Base-by-base conservation (phyloP, 108 stramenopile species). In the Parietichytrium sp. region DNA sequence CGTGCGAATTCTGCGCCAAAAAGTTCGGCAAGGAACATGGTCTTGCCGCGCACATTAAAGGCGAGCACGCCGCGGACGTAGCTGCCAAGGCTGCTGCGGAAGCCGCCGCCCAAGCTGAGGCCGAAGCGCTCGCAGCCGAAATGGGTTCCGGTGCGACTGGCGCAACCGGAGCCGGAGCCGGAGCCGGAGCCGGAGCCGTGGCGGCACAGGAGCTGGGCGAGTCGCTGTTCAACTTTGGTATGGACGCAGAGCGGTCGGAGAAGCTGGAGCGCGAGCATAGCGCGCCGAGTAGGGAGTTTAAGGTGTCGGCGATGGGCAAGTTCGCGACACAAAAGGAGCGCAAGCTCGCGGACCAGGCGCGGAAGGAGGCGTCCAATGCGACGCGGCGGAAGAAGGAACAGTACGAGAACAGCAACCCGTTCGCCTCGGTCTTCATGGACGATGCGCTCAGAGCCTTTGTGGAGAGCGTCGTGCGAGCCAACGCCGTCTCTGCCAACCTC, bases 301-400 rank as follows among this genome's bases (percentile, higher is more conserved):
- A 72, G 2, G 45, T 72, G 23, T 45, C 61, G 33, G 61, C 61
- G 23, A 33, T 45, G 33, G 61, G 61, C 29, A 16, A 25, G 20
- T 72, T 72, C 45, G 61, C 61, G 38, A 72, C 61, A 12, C 61
- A 45, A 1, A 45, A 72, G 15, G 61, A 72, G 4, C 61, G 61
- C 42, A 33, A 42, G 23, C 36, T 72, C 38, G 38, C 33, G 16
- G 29, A 50, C 29, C 50, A 29, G 79, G 26, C 26, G 15, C 45
- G 47, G 16, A 50, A 15, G 79, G 79, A 48, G 27, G 33, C 79
- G 25, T 30, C 51, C 18, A 23, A 48, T 29, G 78, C 15, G 18
- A 47, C 23, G 26, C 45, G 49, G 48, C 45, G 45, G 47, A 78
- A 78, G 78, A n/a, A 48, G 4, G 78, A 78, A 18, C 47, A 45